A percentile compares a stretch with the other conserved stretches of the same genome.
phyloP scores from a whole-genome alignment of 139 green algal species.

The Chlamydomonas sp. region DNA sequence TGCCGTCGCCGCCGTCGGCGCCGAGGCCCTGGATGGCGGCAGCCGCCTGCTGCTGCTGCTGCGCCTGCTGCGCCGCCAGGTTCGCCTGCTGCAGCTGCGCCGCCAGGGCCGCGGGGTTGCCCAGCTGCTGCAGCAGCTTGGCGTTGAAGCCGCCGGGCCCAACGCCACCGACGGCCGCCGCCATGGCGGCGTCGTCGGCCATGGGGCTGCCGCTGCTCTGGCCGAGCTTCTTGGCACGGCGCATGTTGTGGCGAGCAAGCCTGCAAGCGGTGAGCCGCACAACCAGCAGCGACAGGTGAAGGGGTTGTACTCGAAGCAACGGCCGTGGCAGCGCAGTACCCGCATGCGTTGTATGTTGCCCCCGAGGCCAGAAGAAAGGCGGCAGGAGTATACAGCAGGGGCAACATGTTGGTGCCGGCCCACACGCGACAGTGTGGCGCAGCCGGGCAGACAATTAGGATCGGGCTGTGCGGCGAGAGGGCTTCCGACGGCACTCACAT shows the following conservation, averaged over 20 bases:
- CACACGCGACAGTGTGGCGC: too few relatives aligned
- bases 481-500: not conserved
- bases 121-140: slow-evolving; percentile 24
- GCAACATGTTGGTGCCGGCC: too few relatives aligned
- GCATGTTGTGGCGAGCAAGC: slow-evolving; percentile 30
- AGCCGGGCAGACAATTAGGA: too few relatives aligned
- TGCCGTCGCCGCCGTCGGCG: not conserved
- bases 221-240: slow-evolving; percentile 26
- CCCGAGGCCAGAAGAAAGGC: too few relatives aligned
- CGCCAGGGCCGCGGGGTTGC: not conserved
- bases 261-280: not conserved
- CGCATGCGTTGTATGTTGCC: too few relatives aligned
- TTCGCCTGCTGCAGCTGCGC: not conserved
- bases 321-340: too few relatives aligned
- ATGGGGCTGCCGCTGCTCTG: slow-evolving; percentile 3
- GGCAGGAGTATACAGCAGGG: too few relatives aligned
- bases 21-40: not conserved
- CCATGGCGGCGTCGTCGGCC: not conserved
- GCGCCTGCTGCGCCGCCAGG: too few relatives aligned
- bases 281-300: not conserved
- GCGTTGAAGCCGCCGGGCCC: not conserved
- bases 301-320: not conserved
- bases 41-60: too few relatives aligned
- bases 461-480: not conserved
- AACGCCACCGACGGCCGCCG: not conserved